Evolutionary conservation across 345 rosid species (phyloP).

Genomic region (Orychophragmus violaceus): DNA sequence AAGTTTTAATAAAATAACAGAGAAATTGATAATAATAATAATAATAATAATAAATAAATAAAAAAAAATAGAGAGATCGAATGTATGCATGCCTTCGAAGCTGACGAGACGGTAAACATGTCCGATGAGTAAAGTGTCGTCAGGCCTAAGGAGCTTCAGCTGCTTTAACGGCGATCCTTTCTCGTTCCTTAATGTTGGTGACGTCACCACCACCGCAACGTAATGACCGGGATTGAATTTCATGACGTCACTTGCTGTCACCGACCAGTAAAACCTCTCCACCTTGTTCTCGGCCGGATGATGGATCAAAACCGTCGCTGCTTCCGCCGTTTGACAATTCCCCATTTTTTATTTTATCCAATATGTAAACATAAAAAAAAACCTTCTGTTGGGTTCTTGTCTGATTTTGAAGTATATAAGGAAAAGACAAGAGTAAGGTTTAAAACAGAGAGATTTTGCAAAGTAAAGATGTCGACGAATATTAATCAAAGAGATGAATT

Average conservation of each 20-base stretch:
- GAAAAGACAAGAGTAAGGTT: neutral
- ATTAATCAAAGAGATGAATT: conserved; percentile 1
- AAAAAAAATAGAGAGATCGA: neutral
- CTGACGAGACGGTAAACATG: conserved; percentile 70
- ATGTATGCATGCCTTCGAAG: conserved; percentile 52
- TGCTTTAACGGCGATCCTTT: conserved; percentile 57
- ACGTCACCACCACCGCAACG: conserved; percentile 60
- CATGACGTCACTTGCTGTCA: conserved; percentile 70
- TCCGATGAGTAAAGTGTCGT: conserved; percentile 64
- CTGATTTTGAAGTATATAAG: conserved; percentile 3
- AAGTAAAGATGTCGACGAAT: conserved; percentile 13
- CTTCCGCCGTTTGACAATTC: conserved; percentile 89
- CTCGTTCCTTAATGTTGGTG: conserved; percentile 37
- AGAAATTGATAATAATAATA: neutral
- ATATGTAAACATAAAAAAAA: too few species aligned
- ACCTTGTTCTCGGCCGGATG: conserved; percentile 62
- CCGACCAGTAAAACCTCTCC: conserved; percentile 70
- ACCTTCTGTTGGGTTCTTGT: conserved; percentile 12
- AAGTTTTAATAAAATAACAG: neutral
- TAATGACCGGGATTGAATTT: conserved; percentile 71
- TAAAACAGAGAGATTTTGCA: neutral
- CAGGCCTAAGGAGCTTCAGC: conserved; percentile 77
- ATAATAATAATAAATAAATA: neutral
- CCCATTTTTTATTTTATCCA: conserved; percentile 38
- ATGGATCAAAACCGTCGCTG: conserved; percentile 71